Percentiles rank a stretch among this genome's conserved stretches.
phyloP scores from a whole-genome alignment of 805 yeast genomes.

The Zygosaccharomyces bisporus region DNA sequence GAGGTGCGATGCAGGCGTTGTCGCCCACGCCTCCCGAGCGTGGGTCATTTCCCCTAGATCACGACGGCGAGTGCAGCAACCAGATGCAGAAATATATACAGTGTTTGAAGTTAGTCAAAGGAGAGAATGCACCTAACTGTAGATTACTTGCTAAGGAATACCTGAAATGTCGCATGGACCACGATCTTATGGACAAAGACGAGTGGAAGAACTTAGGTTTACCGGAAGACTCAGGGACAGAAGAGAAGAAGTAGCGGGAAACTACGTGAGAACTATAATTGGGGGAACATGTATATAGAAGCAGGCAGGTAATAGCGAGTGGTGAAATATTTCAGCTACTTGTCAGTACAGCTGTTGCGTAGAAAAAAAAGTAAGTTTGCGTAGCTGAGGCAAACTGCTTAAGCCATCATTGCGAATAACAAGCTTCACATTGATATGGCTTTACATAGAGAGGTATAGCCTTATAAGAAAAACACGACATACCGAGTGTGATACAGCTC shows the following conservation, averaged over 20 bases:
- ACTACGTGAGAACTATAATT: background rate
- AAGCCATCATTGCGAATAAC: too few species aligned
- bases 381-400: too few species aligned
- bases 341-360: too few species aligned
- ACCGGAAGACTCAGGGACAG: conserved; percentile 41
- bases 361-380: too few species aligned
- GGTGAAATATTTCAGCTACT: too few species aligned
- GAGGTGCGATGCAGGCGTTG: conserved; percentile 46
- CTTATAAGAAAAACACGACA: too few species aligned
- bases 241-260: conserved; percentile 2
- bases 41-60: conserved; percentile 95
- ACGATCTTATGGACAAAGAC: conserved; percentile 57
- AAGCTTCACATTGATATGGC: too few species aligned
- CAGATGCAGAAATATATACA: conserved; percentile 71
- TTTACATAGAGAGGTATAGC: too few species aligned
- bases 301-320: too few species aligned
- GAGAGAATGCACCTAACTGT: conserved; percentile 89
- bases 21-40: conserved; percentile 92
- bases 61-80: conserved; percentile 72
- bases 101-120: conserved; percentile 73
- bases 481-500: too few species aligned
- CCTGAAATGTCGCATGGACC: conserved; percentile 83
- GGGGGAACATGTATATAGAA: background rate
- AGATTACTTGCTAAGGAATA: conserved; percentile 77
- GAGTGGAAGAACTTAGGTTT: conserved; percentile 61